Evolutionary conservation across 352 stramenopile genomes (phyloP).

Genomic region (Plasmopara muralis): DNA sequence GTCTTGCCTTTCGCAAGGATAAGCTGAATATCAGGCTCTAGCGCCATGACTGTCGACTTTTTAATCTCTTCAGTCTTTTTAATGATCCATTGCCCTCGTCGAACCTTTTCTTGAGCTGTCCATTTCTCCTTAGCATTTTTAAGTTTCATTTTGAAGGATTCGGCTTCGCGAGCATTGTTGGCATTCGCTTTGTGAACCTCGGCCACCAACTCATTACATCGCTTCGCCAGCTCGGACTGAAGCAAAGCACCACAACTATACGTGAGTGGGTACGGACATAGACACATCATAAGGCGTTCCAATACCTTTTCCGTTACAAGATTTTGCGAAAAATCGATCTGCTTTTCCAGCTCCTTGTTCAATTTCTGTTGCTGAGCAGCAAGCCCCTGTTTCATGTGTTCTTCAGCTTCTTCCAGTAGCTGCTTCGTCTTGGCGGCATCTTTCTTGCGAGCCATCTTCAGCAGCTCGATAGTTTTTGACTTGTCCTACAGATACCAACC

Average conservation of each 20-base stretch:
- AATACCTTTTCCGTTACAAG: slow-evolving; percentile 67
- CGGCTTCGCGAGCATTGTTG: slow-evolving; percentile 32
- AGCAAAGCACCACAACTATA: neutral
- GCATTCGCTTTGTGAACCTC: slow-evolving; percentile 58
- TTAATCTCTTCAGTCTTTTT: slow-evolving; percentile 86
- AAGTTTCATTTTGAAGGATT: slow-evolving; percentile 66
- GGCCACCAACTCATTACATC: slow-evolving; percentile 64
- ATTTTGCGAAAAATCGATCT: slow-evolving; percentile 75
- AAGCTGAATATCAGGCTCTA: slow-evolving; percentile 75
- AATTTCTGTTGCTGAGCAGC: slow-evolving; percentile 50
- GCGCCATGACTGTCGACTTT: slow-evolving; percentile 67
- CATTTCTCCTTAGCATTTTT: slow-evolving; percentile 76
- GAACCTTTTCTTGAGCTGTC: slow-evolving; percentile 55
- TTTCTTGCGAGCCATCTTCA: slow-evolving; percentile 70
- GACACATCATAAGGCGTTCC: neutral
- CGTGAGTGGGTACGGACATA: neutral
- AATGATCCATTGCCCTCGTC: slow-evolving; percentile 70
- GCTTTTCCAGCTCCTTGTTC: slow-evolving; percentile 73
- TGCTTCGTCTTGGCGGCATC: slow-evolving; percentile 63
- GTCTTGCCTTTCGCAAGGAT: slow-evolving; percentile 73
- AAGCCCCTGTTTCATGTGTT: slow-evolving; percentile 42
- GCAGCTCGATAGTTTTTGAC: slow-evolving; percentile 75
- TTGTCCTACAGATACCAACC: slow-evolving; percentile 46
- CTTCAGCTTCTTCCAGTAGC: slow-evolving; percentile 39
- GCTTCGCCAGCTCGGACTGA: slow-evolving; percentile 53